Conservation (phyloP, 1,284 basidiomycete species). For the Malassezia arunalokei region DNA sequence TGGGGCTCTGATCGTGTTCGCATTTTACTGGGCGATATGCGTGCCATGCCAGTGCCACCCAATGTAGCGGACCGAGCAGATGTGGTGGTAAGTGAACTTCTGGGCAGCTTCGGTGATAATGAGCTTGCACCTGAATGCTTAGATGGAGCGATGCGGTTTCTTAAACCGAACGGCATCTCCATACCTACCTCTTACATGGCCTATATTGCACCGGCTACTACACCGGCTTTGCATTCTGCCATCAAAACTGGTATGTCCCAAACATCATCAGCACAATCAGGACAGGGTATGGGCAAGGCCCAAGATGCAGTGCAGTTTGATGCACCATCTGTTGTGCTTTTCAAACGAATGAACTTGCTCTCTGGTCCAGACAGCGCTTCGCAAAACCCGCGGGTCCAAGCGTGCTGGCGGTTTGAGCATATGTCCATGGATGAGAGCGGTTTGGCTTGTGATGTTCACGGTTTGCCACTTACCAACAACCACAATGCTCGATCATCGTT, state of each 20-base stretch:
- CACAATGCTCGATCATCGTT: constrained; percentile 47
- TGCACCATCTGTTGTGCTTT: constrained; percentile 97
- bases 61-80: constrained; percentile 60
- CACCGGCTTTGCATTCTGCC: constrained; percentile 70
- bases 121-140: constrained; percentile 94
- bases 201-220: constrained; percentile 81
- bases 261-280: not conserved
- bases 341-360: constrained; percentile 59
- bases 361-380: constrained; percentile 51
- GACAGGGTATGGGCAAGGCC: constrained; percentile 13
- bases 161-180: constrained; percentile 65
- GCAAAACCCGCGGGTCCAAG: constrained; percentile 66
- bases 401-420: constrained; percentile 96
- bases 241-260: constrained; percentile 15
- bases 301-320: constrained; percentile 51
- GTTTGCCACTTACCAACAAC: constrained; percentile 47
- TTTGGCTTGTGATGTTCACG: constrained; percentile 23
- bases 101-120: constrained; percentile 97
- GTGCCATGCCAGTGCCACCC: constrained; percentile 54
- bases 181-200: constrained; percentile 93
- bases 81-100: constrained; percentile 84
- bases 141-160: constrained; percentile 75
- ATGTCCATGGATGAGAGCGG: constrained; percentile 23
- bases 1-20: constrained; percentile 69
- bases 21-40: constrained; percentile 87